Evolutionary conservation across 805 yeast genomes (phyloP).

Genomic region (Ogataea corticis): DNA sequence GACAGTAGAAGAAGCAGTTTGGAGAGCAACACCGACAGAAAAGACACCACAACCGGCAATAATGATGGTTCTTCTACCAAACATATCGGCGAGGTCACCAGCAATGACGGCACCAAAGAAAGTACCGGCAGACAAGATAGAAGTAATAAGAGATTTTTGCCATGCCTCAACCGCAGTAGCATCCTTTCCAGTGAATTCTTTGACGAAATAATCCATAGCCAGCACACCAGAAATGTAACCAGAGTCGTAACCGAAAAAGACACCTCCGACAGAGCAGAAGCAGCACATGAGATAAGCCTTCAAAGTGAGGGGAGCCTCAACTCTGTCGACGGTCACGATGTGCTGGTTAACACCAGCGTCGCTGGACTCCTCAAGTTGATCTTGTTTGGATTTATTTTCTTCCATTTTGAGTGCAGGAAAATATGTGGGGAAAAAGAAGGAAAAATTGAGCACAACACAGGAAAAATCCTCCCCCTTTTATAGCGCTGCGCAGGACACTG

Average conservation of each 20-base stretch:
- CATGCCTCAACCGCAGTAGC: slow-evolving; percentile 29
- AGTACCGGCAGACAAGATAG: slow-evolving; percentile 73
- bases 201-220: slow-evolving; percentile 54
- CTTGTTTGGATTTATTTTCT: not conserved
- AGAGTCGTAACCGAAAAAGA: slow-evolving; percentile 68
- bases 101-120: slow-evolving; percentile 65
- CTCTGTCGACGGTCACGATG: slow-evolving; percentile 24
- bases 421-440: not conserved
- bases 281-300: slow-evolving; percentile 44
- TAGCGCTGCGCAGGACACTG: not conserved
- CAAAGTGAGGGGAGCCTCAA: slow-evolving; percentile 39
- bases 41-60: slow-evolving; percentile 45
- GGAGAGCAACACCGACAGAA: slow-evolving; percentile 49
- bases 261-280: slow-evolving; percentile 69
- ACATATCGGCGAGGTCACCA: slow-evolving; percentile 49
- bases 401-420: not conserved
- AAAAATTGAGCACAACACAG: not conserved
- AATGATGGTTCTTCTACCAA: slow-evolving; percentile 52
- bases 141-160: slow-evolving; percentile 54
- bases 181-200: slow-evolving; percentile 28
- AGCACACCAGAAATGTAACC: slow-evolving; percentile 67
- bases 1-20: slow-evolving; percentile 46
- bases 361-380: slow-evolving; percentile 8
- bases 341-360: slow-evolving; percentile 13
- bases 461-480: not conserved